Evolutionary conservation across 1,139 yeast genomes (phyloP), one percentile per base, ranked within the genome.

Genomic region (Sugiyamaella pinicola): DNA sequence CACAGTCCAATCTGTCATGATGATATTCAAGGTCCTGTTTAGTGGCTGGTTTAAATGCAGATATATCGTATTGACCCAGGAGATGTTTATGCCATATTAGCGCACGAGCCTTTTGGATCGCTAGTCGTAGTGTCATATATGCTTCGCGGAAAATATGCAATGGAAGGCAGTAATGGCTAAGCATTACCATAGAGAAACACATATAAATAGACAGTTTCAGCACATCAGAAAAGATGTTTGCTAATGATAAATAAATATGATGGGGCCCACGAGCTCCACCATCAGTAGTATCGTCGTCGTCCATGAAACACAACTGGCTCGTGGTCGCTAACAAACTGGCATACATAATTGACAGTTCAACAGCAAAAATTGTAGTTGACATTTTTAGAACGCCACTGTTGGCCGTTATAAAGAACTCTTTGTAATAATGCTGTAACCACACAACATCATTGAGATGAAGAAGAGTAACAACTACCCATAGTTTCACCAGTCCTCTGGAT

Each of bases 21-120:
- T 82, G 80, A 12, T 75, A 74, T 12, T 70, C 71, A 58, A 86
- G 71, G 53, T 85, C 88, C 28, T 74, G 78, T 21, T 68, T 58
- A 79, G 78, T 8, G 70, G 73, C 52, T 84, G 67, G 58, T 76
- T 80, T 24, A 75, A 72, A 58, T 81, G 53, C 84, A 55, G 86
- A 69, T 57, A 80, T 76, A 29, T 48, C 47, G 40, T 52, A 59
- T 41, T 53, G 51, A 10, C 52, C 55, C 15, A 46, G 17, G 22
- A 61, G 41, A n/a, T 60, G 56, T 37, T 59, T 55, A 41, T 58
- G 58, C 57, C 66, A 59, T 18, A 65, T 64, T 38, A 64, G 55
- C 33, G 63, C 59, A 12, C 69, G 59, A 12, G 58, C 52, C 21
- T 61, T 62, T 17, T 64, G 54, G 19, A 65, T 62, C 15, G 64